Conservation (phyloP, 2,329 filamentous ascomycete genomes). For the Hymenoscyphus salicellus region DNA sequence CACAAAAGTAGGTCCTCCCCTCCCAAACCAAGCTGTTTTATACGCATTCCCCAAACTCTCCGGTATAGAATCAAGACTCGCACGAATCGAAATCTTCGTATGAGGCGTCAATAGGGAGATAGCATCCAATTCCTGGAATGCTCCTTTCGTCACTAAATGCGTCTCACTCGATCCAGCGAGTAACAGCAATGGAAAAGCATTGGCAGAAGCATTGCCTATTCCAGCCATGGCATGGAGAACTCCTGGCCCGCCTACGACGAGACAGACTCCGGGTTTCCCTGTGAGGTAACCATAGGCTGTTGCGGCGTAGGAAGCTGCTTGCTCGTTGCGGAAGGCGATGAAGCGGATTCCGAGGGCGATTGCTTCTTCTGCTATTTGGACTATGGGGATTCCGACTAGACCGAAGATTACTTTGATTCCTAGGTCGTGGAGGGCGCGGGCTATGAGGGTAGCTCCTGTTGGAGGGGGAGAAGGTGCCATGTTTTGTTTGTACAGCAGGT, state of each 20-base stretch:
- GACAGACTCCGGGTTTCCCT: conserved; percentile 53
- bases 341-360: conserved; percentile 56
- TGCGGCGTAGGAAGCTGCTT: conserved; percentile 56
- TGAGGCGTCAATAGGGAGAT: conserved; percentile 51
- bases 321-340: conserved; percentile 57
- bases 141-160: conserved; percentile 49
- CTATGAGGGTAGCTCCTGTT: conserved; percentile 31
- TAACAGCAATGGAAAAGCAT: conserved; percentile 53
- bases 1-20: conserved; percentile 51
- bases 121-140: conserved; percentile 57
- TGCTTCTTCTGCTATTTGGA: conserved; percentile 56
- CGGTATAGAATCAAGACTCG: conserved; percentile 45
- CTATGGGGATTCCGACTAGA: conserved; percentile 39
- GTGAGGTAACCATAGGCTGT: conserved; percentile 58
- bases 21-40: conserved; percentile 51
- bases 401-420: conserved; percentile 34
- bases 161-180: conserved; percentile 54
- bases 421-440: conserved; percentile 30
- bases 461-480: conserved; percentile 14
- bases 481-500: background rate
- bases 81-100: conserved; percentile 49
- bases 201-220: conserved; percentile 51
- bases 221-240: conserved; percentile 57
- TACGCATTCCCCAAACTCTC: conserved; percentile 50
- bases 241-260: conserved; percentile 58